Percentiles rank a stretch among this genome's conserved stretches.
These are phyloP conservation scores for Barnettozyma sucrosica DNA, from an alignment of 805 yeast species.

Conservation along the genomic window DNA sequence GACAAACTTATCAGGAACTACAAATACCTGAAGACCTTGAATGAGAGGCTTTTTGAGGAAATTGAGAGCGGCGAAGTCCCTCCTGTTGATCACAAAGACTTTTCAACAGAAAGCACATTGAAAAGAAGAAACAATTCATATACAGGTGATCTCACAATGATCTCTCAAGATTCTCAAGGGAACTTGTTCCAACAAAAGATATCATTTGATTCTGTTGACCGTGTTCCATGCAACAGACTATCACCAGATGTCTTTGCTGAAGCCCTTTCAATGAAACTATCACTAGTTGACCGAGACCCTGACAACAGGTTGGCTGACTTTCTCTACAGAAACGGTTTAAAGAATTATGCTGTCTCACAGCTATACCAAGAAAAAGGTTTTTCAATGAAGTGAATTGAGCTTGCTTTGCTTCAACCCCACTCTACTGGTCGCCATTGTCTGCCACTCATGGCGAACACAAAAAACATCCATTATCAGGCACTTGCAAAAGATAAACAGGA, in stretches of 20 bases:
- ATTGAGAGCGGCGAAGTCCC: background rate
- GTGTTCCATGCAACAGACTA: constrained; percentile 1
- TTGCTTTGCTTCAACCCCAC: background rate
- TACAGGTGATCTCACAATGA: constrained; percentile 1
- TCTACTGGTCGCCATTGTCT: background rate
- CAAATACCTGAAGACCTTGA: constrained; percentile 33
- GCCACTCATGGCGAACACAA: background rate
- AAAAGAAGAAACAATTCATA: constrained; percentile 17
- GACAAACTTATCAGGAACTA: constrained; percentile 14
- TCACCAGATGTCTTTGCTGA: constrained; percentile 6
- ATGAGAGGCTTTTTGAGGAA: constrained; percentile 1
- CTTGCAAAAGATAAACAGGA: background rate
- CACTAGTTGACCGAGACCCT: constrained; percentile 9
- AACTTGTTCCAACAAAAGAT: constrained; percentile 2
- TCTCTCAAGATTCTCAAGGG: constrained; percentile 1
- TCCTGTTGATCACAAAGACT: background rate
- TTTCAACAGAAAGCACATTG: background rate
- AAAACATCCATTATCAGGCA: background rate
- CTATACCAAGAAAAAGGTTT: constrained; percentile 1
- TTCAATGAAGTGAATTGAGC: background rate
- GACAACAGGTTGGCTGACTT: constrained; percentile 14
- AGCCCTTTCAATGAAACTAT: constrained; percentile 5
- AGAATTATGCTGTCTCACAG: constrained; percentile 11
- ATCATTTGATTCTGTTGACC: background rate
- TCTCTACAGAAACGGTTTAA: constrained; percentile 13